These are phyloP conservation scores for Jatropha podagrica DNA, from an alignment of 441 rosid genomes.

Conservation along the genomic window DNA sequence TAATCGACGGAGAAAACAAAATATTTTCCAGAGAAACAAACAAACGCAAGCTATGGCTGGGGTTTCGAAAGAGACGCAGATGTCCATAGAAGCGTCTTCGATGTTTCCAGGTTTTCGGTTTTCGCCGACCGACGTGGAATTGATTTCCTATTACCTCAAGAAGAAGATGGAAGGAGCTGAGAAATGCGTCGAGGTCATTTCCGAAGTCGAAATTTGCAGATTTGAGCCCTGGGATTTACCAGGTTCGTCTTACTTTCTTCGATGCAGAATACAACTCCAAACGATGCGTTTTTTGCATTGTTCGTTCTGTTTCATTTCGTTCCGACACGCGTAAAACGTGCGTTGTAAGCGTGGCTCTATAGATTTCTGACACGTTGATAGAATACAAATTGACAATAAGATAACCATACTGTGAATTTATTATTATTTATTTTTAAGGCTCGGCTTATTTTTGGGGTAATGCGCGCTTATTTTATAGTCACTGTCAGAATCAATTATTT, in stretches of 20 bases:
- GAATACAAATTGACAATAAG: background rate
- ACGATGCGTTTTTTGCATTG: too few relatives aligned
- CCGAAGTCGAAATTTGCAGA: constrained; percentile 62
- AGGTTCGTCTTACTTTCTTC: constrained; percentile 34
- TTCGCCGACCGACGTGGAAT: constrained; percentile 77
- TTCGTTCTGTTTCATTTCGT: background rate
- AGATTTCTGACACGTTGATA: background rate
- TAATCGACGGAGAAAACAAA: background rate
- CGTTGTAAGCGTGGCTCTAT: background rate
- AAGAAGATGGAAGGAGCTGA: constrained; percentile 71
- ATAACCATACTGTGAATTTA: background rate
- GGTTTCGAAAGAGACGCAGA: constrained; percentile 46
- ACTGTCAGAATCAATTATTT: too few relatives aligned
- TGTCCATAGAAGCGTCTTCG: constrained; percentile 55
- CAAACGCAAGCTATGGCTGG: constrained; percentile 19
- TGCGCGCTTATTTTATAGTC: too few relatives aligned
- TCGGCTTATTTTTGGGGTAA: too few relatives aligned
- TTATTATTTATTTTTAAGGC: background rate
- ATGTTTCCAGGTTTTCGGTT: constrained; percentile 83
- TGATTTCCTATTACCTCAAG: constrained; percentile 69
- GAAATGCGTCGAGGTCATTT: constrained; percentile 61
- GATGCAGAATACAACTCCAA: too few relatives aligned
- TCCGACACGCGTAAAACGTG: background rate
- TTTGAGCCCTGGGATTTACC: constrained; percentile 91
- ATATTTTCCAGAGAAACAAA: too few relatives aligned